phyloP scores from a whole-genome alignment of 306 rosid genomes.

The Casuarina equisetifolia region DNA sequence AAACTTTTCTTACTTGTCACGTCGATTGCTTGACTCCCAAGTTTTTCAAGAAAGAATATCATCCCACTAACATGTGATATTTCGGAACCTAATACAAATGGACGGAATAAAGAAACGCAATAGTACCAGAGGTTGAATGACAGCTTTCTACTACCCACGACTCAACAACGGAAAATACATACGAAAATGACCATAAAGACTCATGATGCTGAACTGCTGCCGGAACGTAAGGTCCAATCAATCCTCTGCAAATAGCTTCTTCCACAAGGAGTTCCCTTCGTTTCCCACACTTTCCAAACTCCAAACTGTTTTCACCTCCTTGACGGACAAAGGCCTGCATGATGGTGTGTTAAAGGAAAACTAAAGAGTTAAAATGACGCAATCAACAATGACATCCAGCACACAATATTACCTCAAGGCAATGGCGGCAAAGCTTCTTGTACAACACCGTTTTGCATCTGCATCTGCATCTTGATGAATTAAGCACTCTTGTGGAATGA shows the following conservation, averaged over 20 bases:
- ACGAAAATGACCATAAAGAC: conserved; percentile 7
- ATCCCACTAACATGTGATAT: too few species aligned
- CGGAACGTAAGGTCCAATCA: conserved; percentile 17
- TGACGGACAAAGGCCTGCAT: conserved; percentile 7
- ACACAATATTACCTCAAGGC: conserved; percentile 45
- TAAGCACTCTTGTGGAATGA: not conserved
- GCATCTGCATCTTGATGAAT: conserved; percentile 9
- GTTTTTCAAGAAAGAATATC: too few species aligned
- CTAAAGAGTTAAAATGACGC: conserved; percentile 8
- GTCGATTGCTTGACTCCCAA: too few species aligned
- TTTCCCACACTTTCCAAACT: conserved; percentile 16
- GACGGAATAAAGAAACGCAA: too few species aligned
- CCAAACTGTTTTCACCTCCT: conserved; percentile 43
- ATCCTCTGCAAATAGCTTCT: conserved; percentile 19
- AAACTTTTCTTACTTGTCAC: too few species aligned
- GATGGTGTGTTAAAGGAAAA: conserved; percentile 26
- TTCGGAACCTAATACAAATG: too few species aligned
- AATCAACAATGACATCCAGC: conserved; percentile 11
- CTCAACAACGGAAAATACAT: too few species aligned
- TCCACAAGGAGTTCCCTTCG: conserved; percentile 27
- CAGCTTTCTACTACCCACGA: too few species aligned
- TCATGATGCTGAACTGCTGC: too few species aligned
- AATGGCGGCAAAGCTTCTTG: conserved; percentile 35
- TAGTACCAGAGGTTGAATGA: too few species aligned
- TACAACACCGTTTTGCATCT: conserved; percentile 37